Evolutionary conservation across 805 yeast species (phyloP).

Genomic region (Phaffomyces opuntiae): DNA sequence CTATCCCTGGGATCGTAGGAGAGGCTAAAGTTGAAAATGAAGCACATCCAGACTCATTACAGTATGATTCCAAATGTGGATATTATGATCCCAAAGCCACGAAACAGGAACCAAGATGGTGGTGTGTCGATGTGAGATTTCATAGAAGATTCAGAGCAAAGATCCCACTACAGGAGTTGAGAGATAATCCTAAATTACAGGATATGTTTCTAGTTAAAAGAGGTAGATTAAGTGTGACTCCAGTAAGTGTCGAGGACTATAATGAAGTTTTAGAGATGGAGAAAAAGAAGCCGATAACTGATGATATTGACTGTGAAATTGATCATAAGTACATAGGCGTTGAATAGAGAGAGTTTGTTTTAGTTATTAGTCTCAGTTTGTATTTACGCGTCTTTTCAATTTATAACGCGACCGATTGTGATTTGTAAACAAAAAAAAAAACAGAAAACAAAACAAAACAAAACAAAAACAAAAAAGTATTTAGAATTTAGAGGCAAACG

Average conservation of each 20-base stretch:
- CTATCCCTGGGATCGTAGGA: slow-evolving; percentile 50
- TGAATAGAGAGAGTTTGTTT: not conserved
- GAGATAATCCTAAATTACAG: slow-evolving; percentile 25
- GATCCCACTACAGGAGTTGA: slow-evolving; percentile 34
- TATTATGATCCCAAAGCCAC: slow-evolving; percentile 43
- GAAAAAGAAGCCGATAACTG: slow-evolving; percentile 16
- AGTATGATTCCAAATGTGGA: slow-evolving; percentile 34
- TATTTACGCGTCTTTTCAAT: not conserved
- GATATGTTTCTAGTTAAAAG: slow-evolving; percentile 41
- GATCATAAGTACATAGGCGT: slow-evolving; percentile 14
- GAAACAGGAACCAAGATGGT: slow-evolving; percentile 42
- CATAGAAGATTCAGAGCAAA: slow-evolving; percentile 36
- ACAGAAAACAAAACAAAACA: slow-evolving; percentile 1
- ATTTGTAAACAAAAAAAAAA: slow-evolving; percentile 4
- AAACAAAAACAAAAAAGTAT: not conserved
- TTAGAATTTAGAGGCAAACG: not conserved
- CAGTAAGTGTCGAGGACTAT: slow-evolving; percentile 40
- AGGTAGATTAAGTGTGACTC: slow-evolving; percentile 44
- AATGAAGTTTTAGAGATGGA: slow-evolving; percentile 32
- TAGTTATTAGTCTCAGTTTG: too few relatives aligned
- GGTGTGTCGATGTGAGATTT: slow-evolving; percentile 47
- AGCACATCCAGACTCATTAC: slow-evolving; percentile 34
- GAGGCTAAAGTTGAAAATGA: slow-evolving; percentile 29
- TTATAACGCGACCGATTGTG: not conserved
- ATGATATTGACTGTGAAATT: slow-evolving; percentile 29